A percentile compares a stretch with the other conserved stretches of the same genome.
Conservation (phyloP, 2,329 filamentous ascomycete species). For the Penicillium corylophilum region DNA sequence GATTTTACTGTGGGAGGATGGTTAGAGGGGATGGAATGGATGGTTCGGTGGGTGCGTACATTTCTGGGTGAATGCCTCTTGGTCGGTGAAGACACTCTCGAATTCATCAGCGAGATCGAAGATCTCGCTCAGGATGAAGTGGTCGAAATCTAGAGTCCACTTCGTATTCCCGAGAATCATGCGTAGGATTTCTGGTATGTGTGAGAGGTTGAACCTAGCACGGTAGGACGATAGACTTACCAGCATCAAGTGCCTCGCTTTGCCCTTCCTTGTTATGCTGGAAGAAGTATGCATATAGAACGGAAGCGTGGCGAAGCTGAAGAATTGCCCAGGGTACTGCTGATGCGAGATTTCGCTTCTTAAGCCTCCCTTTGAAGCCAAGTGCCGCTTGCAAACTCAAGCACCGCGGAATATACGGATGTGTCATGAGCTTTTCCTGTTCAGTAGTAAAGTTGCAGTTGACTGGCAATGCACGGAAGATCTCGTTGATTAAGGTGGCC, state of each 20-base stretch:
- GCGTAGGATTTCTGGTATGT: conserved; percentile 63
- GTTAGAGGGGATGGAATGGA: background rate
- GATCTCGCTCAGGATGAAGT: conserved; percentile 57
- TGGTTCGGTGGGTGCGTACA: conserved; percentile 17
- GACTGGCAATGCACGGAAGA: conserved; percentile 68
- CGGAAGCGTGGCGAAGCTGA: conserved; percentile 68
- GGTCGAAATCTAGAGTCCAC: conserved; percentile 71
- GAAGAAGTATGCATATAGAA: conserved; percentile 64
- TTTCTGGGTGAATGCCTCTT: conserved; percentile 39
- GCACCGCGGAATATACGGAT: conserved; percentile 69
- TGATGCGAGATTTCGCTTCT: conserved; percentile 63
- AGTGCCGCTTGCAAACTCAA: conserved; percentile 77
- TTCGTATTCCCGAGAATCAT: conserved; percentile 71
- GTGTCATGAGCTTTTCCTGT: conserved; percentile 70
- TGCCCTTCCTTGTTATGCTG: conserved; percentile 60
- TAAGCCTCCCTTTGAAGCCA: conserved; percentile 66
- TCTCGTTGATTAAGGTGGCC: conserved; percentile 62
- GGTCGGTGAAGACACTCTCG: conserved; percentile 31
- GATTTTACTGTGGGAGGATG: conserved; percentile 33
- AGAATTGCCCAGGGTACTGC: conserved; percentile 74
- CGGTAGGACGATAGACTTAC: conserved; percentile 39
- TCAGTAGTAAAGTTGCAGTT: conserved; percentile 82
- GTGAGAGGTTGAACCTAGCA: conserved; percentile 7
- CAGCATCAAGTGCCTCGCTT: conserved; percentile 55
- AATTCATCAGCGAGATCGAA: conserved; percentile 45